phyloP scores from a whole-genome alignment of 179 eudicot species.

The Drosera spatulata region DNA sequence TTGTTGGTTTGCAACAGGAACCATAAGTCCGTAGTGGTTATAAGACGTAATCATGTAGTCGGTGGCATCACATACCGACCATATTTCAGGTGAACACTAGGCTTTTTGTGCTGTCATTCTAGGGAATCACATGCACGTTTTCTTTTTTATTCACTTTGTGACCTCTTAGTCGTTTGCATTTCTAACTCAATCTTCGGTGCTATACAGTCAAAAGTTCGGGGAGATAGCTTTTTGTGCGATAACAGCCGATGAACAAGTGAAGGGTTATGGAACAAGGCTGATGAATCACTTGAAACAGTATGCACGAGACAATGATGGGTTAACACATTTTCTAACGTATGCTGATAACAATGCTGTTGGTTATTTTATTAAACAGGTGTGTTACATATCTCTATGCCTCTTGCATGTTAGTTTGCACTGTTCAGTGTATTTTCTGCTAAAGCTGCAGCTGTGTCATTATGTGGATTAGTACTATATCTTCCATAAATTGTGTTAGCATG shows the following conservation, averaged over 20 bases:
- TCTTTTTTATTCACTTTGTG: not conserved
- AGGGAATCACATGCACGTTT: not conserved
- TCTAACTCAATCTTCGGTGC: conserved; percentile 9
- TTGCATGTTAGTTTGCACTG: too few relatives aligned
- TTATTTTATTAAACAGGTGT: conserved; percentile 90
- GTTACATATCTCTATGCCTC: too few relatives aligned
- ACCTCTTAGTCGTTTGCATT: conserved; percentile 1
- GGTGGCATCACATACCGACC: conserved; percentile 99
- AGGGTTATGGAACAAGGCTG: conserved; percentile 96
- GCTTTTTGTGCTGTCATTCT: not conserved
- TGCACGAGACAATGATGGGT: conserved; percentile 92
- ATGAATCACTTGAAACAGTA: conserved; percentile 97
- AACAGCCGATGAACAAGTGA: conserved; percentile 97
- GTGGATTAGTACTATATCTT: too few relatives aligned
- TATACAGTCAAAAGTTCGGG: conserved; percentile 82
- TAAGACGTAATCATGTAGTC: conserved; percentile 59
- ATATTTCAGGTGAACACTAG: conserved; percentile 47
- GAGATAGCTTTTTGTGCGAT: conserved; percentile 99
- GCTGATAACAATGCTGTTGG: conserved; percentile 99
- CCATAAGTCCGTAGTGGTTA: conserved; percentile 92
- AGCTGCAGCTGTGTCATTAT: too few relatives aligned
- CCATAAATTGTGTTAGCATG: too few relatives aligned
- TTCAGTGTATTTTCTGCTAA: too few relatives aligned
- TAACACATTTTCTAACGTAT: conserved; percentile 94
- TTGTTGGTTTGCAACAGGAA: conserved; percentile 38